These are phyloP conservation scores for Penicillium sp. DNA, from an alignment of 2,329 filamentous ascomycete genomes.

Conservation along the genomic window DNA sequence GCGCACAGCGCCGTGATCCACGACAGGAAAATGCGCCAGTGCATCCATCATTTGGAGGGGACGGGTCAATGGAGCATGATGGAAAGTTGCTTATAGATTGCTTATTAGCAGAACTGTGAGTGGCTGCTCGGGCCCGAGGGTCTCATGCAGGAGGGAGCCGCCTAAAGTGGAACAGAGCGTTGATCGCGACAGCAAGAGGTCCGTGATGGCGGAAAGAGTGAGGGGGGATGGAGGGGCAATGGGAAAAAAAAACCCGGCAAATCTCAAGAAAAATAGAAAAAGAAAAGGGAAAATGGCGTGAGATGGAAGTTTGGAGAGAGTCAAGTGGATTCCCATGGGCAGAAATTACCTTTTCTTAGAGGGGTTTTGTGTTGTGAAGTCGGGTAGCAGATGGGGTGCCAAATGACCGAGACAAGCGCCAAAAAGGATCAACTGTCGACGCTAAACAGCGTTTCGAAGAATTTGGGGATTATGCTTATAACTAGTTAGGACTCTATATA, in stretches of 20 bases:
- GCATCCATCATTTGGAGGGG: neutral
- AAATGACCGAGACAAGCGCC: constrained; percentile 19
- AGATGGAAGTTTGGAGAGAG: neutral
- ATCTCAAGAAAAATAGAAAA: neutral
- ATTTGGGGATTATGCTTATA: neutral
- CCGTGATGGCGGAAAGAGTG: constrained; percentile 2
- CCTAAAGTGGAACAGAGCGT: constrained; percentile 5
- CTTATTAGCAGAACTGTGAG: constrained; percentile 19
- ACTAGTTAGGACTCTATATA: too few species aligned
- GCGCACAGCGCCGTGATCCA: constrained; percentile 13
- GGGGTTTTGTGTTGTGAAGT: neutral
- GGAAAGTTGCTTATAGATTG: constrained; percentile 18
- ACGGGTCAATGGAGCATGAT: constrained; percentile 13
- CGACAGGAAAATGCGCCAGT: neutral
- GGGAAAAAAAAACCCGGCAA: neutral
- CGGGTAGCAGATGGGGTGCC: neutral
- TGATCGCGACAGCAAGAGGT: constrained; percentile 8
- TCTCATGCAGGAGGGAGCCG: constrained; percentile 16
- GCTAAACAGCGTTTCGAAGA: neutral
- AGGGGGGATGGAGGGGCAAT: neutral
- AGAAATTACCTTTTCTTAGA: neutral
- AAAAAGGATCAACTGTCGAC: neutral
- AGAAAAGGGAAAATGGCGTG: neutral
- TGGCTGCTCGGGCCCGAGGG: constrained; percentile 11
- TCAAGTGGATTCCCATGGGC: neutral